These are phyloP conservation scores for Apiospora marii DNA, from an alignment of 2,329 filamentous ascomycete genomes.

Conservation along the genomic window DNA sequence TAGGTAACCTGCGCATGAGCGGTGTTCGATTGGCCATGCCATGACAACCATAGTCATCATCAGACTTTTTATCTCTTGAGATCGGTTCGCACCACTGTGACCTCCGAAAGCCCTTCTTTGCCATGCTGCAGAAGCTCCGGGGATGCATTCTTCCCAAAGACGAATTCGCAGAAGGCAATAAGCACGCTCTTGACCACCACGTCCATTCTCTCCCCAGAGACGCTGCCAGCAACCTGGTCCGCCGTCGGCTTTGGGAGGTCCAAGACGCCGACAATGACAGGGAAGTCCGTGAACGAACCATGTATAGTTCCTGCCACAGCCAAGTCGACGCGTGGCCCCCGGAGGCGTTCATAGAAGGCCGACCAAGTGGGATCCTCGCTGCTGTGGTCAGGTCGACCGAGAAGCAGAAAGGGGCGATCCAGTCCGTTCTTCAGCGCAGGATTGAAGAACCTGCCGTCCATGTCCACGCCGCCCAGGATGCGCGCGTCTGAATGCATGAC, in stretches of 20 bases:
- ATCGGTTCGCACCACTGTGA: not conserved
- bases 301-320: slow-evolving; percentile 39
- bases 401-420: slow-evolving; percentile 40
- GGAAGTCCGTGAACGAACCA: slow-evolving; percentile 43
- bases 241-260: slow-evolving; percentile 27
- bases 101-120: not conserved
- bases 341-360: slow-evolving; percentile 39
- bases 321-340: slow-evolving; percentile 37
- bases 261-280: slow-evolving; percentile 5
- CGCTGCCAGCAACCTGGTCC: slow-evolving; percentile 28
- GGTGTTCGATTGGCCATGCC: not conserved
- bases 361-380: slow-evolving; percentile 44
- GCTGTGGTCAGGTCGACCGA: slow-evolving; percentile 42
- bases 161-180: not conserved
- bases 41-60: too few relatives aligned
- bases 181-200: slow-evolving; percentile 48
- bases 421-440: slow-evolving; percentile 40
- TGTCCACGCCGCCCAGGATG: slow-evolving; percentile 24
- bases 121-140: not conserved
- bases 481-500: slow-evolving; percentile 23
- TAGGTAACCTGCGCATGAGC: not conserved
- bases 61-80: not conserved
- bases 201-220: slow-evolving; percentile 42
- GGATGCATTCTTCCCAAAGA: not conserved
- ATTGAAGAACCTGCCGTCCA: slow-evolving; percentile 32